Percentiles rank a stretch among this genome's conserved stretches.
These are phyloP conservation scores for Herpetomonas samuelpessoai DNA, from an alignment of 208 protist genomes.

Conservation along the genomic window DNA sequence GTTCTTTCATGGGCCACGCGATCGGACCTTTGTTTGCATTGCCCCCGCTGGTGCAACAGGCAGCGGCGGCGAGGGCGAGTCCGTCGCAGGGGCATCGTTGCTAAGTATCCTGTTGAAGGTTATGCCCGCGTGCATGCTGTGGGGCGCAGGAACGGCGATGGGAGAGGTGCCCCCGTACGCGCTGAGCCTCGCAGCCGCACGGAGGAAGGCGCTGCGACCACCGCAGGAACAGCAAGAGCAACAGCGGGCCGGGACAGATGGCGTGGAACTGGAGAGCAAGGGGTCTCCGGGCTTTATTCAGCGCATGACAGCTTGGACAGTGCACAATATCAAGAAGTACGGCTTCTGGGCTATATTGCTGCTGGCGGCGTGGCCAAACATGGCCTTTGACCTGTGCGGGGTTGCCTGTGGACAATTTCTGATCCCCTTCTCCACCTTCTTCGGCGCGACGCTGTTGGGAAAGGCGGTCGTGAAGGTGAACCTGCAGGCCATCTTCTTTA, in stretches of 20 bases:
- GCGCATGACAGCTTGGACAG: slow-evolving; percentile 76
- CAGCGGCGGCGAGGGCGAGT: slow-evolving; percentile 8
- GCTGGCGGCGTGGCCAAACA: slow-evolving; percentile 95
- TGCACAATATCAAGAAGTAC: slow-evolving; percentile 76
- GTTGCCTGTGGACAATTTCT: slow-evolving; percentile 95
- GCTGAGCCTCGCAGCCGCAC: slow-evolving; percentile 88
- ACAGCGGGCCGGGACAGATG: neutral
- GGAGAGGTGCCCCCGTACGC: slow-evolving; percentile 97
- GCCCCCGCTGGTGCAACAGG: slow-evolving; percentile 6
- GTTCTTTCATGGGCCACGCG: slow-evolving; percentile 71
- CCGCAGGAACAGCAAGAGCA: slow-evolving; percentile 12
- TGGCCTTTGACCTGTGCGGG: slow-evolving; percentile 96
- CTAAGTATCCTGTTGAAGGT: slow-evolving; percentile 63
- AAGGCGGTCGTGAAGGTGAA: slow-evolving; percentile 94
- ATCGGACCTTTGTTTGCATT: slow-evolving; percentile 69
- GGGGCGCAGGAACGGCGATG: slow-evolving; percentile 95
- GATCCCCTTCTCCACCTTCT: slow-evolving; percentile 97
- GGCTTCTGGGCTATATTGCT: slow-evolving; percentile 94
- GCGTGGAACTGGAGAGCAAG: neutral
- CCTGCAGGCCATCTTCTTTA: slow-evolving; percentile 88
- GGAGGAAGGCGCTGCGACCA: slow-evolving; percentile 41
- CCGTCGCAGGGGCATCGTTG: slow-evolving; percentile 18
- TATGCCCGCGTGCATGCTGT: slow-evolving; percentile 84
- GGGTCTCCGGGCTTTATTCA: slow-evolving; percentile 32
- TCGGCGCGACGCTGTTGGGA: slow-evolving; percentile 94